Conservation (phyloP, 192 early-diverging fungal genomes). For the Dispira parvispora region DNA sequence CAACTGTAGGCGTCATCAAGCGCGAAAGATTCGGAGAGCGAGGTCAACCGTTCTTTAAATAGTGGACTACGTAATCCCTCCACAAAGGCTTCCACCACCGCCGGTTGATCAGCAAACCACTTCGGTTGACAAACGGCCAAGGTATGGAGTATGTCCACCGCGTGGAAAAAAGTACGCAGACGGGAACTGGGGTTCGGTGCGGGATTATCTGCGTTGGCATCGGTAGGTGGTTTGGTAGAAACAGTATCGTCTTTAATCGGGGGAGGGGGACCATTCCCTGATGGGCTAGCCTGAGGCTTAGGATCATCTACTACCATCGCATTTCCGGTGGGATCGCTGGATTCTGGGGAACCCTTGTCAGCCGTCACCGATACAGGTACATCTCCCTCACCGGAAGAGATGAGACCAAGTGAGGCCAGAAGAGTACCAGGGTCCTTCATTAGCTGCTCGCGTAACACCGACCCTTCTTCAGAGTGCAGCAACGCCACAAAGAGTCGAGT, state of each 20-base stretch:
- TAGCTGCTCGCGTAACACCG: conserved; percentile 45
- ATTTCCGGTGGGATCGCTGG: no score
- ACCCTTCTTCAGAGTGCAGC: conserved; percentile 30
- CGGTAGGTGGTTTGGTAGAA: background rate
- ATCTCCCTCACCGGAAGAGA: background rate
- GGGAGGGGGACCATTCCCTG: background rate
- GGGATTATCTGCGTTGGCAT: background rate
- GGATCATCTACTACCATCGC: no score
- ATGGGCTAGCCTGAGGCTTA: background rate
- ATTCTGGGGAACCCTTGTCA: background rate
- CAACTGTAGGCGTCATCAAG: background rate
- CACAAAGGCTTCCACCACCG: conserved; percentile 17
- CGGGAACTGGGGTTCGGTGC: conserved; percentile 13
- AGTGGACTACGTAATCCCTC: conserved; percentile 2
- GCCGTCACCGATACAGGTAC: background rate
- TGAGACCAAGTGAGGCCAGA: conserved; percentile 23
- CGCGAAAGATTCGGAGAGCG: background rate
- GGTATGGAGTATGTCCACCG: conserved; percentile 13
- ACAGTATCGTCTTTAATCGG: background rate
- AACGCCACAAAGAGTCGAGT: conserved; percentile 48
- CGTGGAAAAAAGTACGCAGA: conserved; percentile 18
- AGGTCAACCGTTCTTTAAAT: background rate
- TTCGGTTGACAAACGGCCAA: conserved; percentile 16
- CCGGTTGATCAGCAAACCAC: conserved; percentile 21
- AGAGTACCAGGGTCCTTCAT: conserved; percentile 35